Evolutionary conservation across 106 monocot species (phyloP), one percentile per base, ranked within the genome.

Genomic region (Platanthera zijinensis): DNA sequence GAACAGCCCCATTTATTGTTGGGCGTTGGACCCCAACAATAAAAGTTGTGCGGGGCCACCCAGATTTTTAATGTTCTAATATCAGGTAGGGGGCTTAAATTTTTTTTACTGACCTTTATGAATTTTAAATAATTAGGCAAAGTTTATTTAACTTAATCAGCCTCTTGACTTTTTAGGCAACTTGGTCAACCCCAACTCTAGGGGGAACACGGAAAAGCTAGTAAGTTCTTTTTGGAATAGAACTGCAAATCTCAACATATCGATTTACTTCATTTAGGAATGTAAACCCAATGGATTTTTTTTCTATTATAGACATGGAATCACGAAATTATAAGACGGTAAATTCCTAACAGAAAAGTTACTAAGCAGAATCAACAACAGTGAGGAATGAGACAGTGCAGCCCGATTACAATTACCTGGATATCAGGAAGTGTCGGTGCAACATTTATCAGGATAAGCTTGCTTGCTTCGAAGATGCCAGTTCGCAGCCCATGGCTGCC

Each of bases 391-490:
- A 39, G 39, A 3, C 39, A 39, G 39, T 39, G 39, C 39, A 39
- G 39, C 39, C 39, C 39, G 3, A 39, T 25, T 22, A 18, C 48
- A 8, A 49, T 56, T 83, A 99, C 97, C 94, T 99, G 97, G 77
- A 99, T 88, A 57, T 99, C 94, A 39, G 94, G 89, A 73, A 99
- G 92, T 19, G 83, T 84, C 52, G 97, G 97, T 18, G 97, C 97
- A 75, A 99, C 79, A 85, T 90, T 99, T 78, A 90, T 76, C 32
- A 99, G 73, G 3, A 99, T 87, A 75, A 99, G 86, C 79, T 84
- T 99, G 94, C 86, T 99, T 79, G 88, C 97, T 88, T 99, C 94
- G 75, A 99, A 99, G 52, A 99, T 99, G 28, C 97, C 97, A 76
- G 97, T 99, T 48, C 97, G 81, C 78, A 99, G 66, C 62, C 97